These are phyloP conservation scores for Debaryomycetaceae sp. DNA, from an alignment of 1,139 yeast species.

Conservation along the genomic window DNA sequence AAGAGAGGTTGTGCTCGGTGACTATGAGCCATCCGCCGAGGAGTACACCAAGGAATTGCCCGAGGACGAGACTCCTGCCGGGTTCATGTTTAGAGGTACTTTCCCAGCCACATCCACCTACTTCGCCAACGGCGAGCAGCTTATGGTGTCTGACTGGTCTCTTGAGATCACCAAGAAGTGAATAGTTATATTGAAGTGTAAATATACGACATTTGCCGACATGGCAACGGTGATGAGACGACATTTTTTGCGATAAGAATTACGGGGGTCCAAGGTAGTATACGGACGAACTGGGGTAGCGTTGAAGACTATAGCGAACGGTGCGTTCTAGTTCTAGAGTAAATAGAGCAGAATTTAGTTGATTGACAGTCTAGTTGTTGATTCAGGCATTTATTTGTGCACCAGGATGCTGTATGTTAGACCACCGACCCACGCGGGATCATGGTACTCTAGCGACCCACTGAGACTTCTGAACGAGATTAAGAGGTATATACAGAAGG, in stretches of 20 bases:
- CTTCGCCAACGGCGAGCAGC: conserved; percentile 28
- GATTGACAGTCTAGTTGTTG: too few species aligned
- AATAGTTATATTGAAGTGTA: not conserved
- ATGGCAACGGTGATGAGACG: too few species aligned
- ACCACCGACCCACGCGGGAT: conserved; percentile 81
- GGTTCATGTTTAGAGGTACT: conserved; percentile 37
- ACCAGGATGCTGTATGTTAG: conserved; percentile 31
- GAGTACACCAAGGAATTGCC: conserved; percentile 27
- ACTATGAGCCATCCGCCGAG: conserved; percentile 30
- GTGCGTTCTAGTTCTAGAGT: too few species aligned
- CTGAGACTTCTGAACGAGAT: conserved; percentile 47
- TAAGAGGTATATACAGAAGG: conserved; percentile 33
- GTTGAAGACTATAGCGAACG: too few species aligned
- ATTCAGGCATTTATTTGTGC: not conserved
- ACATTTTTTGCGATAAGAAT: not conserved
- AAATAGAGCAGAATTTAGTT: too few species aligned
- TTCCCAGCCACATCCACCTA: conserved; percentile 35
- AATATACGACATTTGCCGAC: not conserved
- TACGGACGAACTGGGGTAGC: not conserved
- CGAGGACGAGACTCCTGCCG: conserved; percentile 40
- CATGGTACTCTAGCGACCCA: conserved; percentile 69
- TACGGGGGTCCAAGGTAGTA: not conserved
- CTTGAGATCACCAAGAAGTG: conserved; percentile 31
- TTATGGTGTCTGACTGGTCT: conserved; percentile 30
- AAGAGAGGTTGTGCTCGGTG: conserved; percentile 30